Conservation (phyloP, 1,284 basidiomycete species). For the Agroathelia rolfsii region DNA sequence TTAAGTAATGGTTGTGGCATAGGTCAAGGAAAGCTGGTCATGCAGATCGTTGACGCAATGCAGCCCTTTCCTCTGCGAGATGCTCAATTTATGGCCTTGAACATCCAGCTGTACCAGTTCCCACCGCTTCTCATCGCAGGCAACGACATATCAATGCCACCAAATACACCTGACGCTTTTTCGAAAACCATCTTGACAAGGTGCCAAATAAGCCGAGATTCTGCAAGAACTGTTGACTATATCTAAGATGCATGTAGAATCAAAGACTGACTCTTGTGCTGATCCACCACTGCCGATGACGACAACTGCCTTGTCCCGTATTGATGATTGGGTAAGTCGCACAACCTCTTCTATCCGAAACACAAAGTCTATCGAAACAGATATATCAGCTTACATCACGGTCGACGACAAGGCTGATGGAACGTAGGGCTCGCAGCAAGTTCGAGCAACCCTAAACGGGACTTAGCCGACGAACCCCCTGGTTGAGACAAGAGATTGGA, state of each 20-base stretch:
- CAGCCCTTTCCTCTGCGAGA: slow-evolving; percentile 42
- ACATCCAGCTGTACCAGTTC: slow-evolving; percentile 50
- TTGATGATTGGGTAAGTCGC: too few species aligned
- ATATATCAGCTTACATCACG: too few species aligned
- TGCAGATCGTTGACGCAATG: too few species aligned
- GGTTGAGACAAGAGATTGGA: neutral
- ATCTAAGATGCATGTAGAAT: neutral
- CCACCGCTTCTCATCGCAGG: slow-evolving; percentile 41
- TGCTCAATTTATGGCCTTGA: slow-evolving; percentile 41
- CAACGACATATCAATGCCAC: slow-evolving; percentile 52
- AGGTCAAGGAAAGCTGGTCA: too few species aligned
- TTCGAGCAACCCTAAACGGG: slow-evolving; percentile 18
- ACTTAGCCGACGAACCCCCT: neutral
- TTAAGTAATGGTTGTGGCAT: too few species aligned
- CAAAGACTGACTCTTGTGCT: slow-evolving; percentile 34
- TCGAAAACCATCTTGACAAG: slow-evolving; percentile 41
- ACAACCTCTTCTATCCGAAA: slow-evolving; percentile 30
- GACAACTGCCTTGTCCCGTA: slow-evolving; percentile 26
- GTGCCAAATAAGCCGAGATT: slow-evolving; percentile 36
- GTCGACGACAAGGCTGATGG: slow-evolving; percentile 40
- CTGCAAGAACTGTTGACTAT: too few species aligned
- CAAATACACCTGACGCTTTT: too few species aligned
- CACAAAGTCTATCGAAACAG: slow-evolving; percentile 37
- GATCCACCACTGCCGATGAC: slow-evolving; percentile 51
- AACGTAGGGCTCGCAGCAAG: slow-evolving; percentile 22